Percentiles rank a stretch among this genome's conserved stretches.
phyloP scores from a whole-genome alignment of 2,329 filamentous ascomycete genomes.

The Claviceps sp. region DNA sequence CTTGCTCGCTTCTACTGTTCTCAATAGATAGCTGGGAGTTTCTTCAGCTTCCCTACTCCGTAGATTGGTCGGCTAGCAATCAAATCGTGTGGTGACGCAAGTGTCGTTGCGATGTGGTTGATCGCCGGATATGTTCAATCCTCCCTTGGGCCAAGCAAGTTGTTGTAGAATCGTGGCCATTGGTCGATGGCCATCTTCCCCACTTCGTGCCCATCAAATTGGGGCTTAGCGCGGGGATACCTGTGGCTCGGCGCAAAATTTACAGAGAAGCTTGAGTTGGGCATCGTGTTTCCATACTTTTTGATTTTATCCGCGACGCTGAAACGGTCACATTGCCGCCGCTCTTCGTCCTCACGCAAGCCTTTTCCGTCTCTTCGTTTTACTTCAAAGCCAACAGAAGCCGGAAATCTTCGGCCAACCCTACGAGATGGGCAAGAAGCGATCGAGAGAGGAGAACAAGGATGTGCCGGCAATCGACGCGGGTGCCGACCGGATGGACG shows the following conservation, averaged over 20 bases:
- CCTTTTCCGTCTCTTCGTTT: not conserved
- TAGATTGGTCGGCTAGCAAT: not conserved
- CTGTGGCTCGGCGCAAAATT: too few species aligned
- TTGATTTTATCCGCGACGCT: too few species aligned
- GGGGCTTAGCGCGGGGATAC: too few species aligned
- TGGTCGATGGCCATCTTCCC: not conserved
- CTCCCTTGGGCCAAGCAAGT: too few species aligned
- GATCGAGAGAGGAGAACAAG: constrained; percentile 33
- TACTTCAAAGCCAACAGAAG: not conserved
- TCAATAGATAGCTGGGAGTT: not conserved
- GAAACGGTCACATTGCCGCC: not conserved
- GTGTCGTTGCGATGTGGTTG: not conserved
- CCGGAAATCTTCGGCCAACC: not conserved
- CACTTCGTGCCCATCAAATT: too few species aligned
- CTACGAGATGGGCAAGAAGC: constrained; percentile 35
- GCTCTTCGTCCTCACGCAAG: not conserved
- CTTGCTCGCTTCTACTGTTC: not conserved
- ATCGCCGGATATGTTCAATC: too few species aligned
- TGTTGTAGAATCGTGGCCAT: not conserved
- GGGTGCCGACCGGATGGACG: constrained; percentile 35
- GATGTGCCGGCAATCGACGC: constrained; percentile 26
- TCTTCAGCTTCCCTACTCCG: not conserved
- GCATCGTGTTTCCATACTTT: too few species aligned
- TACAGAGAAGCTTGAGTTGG: too few species aligned
- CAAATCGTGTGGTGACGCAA: constrained; percentile 2